A percentile compares a stretch with the other conserved stretches of the same genome.
These are phyloP conservation scores for Hypoxylon sp. DNA, from an alignment of 2,329 filamentous ascomycete species.

Conservation along the genomic window DNA sequence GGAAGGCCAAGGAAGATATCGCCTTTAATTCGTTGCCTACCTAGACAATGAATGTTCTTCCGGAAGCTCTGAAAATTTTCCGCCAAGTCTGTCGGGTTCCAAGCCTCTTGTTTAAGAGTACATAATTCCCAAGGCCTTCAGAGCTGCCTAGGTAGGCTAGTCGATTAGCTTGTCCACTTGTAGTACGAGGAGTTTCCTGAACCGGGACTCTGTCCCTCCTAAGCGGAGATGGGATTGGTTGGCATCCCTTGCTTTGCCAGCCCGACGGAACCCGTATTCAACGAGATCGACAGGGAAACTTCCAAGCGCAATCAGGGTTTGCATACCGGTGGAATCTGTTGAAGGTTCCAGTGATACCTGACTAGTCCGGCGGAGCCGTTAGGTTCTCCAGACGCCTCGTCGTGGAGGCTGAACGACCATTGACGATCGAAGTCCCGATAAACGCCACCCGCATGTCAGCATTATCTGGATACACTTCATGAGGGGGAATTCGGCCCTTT, in stretches of 20 bases:
- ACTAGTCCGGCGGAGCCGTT: slow-evolving; percentile 24
- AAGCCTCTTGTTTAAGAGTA: slow-evolving; percentile 7
- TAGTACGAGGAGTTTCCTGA: slow-evolving; percentile 36
- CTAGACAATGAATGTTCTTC: slow-evolving; percentile 10
- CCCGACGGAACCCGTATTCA: slow-evolving; percentile 41
- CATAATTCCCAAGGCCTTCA: background rate
- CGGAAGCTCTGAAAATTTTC: slow-evolving; percentile 10
- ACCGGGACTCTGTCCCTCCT: slow-evolving; percentile 18
- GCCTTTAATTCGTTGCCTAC: background rate
- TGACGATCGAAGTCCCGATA: slow-evolving; percentile 32
- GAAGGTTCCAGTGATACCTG: slow-evolving; percentile 14
- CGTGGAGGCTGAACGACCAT: slow-evolving; percentile 41
- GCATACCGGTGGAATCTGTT: slow-evolving; percentile 20
- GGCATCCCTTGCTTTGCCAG: slow-evolving; percentile 14
- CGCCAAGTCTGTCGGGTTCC: slow-evolving; percentile 18
- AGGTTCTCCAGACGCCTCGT: slow-evolving; percentile 32
- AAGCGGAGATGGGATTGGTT: slow-evolving; percentile 33
- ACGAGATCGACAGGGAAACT: slow-evolving; percentile 30
- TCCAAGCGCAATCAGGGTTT: slow-evolving; percentile 14
- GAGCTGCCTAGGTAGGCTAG: slow-evolving; percentile 40
- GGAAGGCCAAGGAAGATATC: slow-evolving; percentile 22
- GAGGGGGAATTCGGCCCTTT: slow-evolving; percentile 42
- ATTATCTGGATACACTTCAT: slow-evolving; percentile 1
- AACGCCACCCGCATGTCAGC: slow-evolving; percentile 15
- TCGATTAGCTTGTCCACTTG: slow-evolving; percentile 9